Evolutionary conservation across 208 protist genomes (phyloP), one percentile per base, ranked within the genome.

Genomic region (Lotmaria passim): DNA sequence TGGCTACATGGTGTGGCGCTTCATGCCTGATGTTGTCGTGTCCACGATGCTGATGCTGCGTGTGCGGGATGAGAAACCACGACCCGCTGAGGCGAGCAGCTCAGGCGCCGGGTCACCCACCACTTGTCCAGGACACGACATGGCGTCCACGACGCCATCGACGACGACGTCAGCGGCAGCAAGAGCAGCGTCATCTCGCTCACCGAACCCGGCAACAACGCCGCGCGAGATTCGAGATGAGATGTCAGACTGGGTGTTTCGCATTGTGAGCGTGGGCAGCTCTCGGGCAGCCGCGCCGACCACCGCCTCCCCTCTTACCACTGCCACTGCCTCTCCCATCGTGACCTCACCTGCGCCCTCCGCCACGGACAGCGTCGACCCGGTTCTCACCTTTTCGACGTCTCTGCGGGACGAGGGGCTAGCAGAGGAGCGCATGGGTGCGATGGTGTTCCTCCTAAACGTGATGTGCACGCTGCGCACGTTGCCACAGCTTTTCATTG

Each of bases 1-100:
- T n/a, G 39, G 48, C 39, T 69, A 60, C 51, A 59, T 52, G 50
- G 63, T 69, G 6, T 69, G 63, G 63, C 63, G 63, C 36, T 58
- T 69, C 30, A 41, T 61, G 39, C 15, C 63, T 2, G 41, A 69
- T 24, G 52, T 31, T 1, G 0, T 60, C 1, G 39, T 59, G 41
- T 50, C 21, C 6, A 31, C 51, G 36, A 69, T 59, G 51, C 0
- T 36, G 2, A 23, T 1, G 50, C 44, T 7, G 21, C 17, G 43
- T 15, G n/a, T 36, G 19, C 15, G 44, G 7, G 59, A 65, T 0
- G 46, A 65, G 2, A 43, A 48, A 23, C 28, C 47, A 0, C 10
- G 15, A 12, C 31, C 60, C 6, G 31, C 7, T 0, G 58, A 41
- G 17, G 52, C 19, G 34, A 0, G 30, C 31, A 10, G 28, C 21